Conservation (phyloP, 495 filamentous ascomycete species). For the Trichoderma parareesei region DNA sequence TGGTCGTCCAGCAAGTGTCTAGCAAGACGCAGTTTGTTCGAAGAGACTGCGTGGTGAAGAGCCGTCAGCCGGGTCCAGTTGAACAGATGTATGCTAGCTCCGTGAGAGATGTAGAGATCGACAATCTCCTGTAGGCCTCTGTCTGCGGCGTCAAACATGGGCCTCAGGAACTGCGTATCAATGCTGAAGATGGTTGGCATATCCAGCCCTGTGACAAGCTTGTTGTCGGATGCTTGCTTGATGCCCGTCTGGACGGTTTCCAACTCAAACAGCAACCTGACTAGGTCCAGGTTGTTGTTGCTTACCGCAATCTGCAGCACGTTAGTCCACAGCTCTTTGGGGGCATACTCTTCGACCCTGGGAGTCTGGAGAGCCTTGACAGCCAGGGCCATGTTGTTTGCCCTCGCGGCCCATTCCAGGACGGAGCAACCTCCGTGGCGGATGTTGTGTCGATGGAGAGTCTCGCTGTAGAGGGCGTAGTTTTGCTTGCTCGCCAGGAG, state of each 20-base stretch:
- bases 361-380: neutral
- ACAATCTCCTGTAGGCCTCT: too few species aligned
- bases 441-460: neutral
- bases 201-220: too few species aligned
- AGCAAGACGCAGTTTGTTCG: neutral
- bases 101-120: too few species aligned
- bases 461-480: neutral
- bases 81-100: too few species aligned
- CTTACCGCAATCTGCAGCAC: neutral
- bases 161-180: too few species aligned
- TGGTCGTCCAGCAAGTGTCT: neutral
- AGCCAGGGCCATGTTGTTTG: neutral
- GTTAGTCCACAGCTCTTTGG: neutral
- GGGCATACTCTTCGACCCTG: neutral
- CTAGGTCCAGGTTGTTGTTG: neutral
- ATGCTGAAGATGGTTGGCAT: too few species aligned
- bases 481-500: neutral
- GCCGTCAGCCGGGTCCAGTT: too few species aligned
- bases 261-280: neutral
- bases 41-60: too few species aligned
- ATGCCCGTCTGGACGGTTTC: neutral
- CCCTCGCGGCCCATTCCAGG: neutral
- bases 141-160: too few species aligned
- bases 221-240: neutral
- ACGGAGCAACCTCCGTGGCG: neutral